Base-by-base conservation (phyloP, 2,329 filamentous ascomycete genomes). In the Aspergillus hortae region DNA sequence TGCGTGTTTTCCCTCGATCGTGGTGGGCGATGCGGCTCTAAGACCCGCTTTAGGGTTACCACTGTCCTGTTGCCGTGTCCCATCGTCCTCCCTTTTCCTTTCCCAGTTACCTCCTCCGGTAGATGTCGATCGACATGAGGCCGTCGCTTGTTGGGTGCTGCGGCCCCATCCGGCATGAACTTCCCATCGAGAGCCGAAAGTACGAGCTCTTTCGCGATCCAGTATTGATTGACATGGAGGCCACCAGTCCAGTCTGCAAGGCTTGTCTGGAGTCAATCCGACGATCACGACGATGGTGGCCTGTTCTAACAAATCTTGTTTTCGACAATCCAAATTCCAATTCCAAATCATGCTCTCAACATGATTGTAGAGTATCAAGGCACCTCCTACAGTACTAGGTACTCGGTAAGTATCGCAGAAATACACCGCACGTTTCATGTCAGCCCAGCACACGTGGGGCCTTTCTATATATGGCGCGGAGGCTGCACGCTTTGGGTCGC, bases 161-260 rank as follows among this genome's bases (percentile, higher is more conserved):
- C 12, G 5, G 14, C 35, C 14, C 35, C 14, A 38, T 38, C 35
- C 35, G 27, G 6, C 27, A 30, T 42, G 15, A 42, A 42, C 40
- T n/a, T 25, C 40, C 15, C 14, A 38, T 38, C 35, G n/a, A 38
- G 14, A 23, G 15, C 6, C 35, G 7, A 38, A 38, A 40, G 23
- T 21, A 25, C 15, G 48, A 54, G 51, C 56, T 54, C 46, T 57
- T 57, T 44, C 55, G 56, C 49, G 41, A 54, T 56, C 15, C 27
- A 52, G 53, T 56, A 54, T 51, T 30, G 52, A 55, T 57, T 55
- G 50, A 44, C 50, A 12, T 42, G 35, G 14, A 6, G 35, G n/a
- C 7, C 6, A 30, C 27, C 35, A 3, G 35, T 38, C 35, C 15
- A 38, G 19, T 19, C 2, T 19, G 19, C 15, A n/a, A 38, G 7